Percentiles rank a stretch among this genome's conserved stretches.
Conservation (phyloP, 2,329 filamentous ascomycete species). For the Microsporum canis region DNA sequence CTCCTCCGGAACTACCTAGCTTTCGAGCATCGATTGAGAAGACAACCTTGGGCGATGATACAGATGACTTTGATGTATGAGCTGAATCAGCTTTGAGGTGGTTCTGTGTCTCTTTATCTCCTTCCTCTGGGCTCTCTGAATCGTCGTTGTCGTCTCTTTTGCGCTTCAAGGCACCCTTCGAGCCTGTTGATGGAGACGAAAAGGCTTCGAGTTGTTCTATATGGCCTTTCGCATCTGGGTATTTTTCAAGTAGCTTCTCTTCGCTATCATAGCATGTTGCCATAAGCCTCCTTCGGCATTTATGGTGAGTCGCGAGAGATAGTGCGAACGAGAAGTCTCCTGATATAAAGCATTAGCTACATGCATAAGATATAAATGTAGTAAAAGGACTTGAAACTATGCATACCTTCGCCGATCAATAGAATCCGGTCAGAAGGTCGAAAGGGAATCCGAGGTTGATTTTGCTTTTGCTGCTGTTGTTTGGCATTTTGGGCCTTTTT, state of each 20-base stretch:
- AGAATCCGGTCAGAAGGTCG: slow-evolving; percentile 32
- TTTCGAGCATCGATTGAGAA: slow-evolving; percentile 37
- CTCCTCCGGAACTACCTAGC: slow-evolving; percentile 26
- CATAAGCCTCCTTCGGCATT: slow-evolving; percentile 27
- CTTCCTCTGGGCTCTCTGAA: neutral
- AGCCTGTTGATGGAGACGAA: neutral
- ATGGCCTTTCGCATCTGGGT: slow-evolving; percentile 56
- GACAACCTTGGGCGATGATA: slow-evolving; percentile 23
- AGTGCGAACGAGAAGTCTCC: slow-evolving; percentile 40
- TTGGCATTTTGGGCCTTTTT: neutral
- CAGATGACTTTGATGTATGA: neutral
- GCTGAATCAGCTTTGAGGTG: neutral
- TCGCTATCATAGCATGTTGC: slow-evolving; percentile 38
- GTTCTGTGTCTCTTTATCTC: neutral
- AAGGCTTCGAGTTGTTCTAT: slow-evolving; percentile 34
- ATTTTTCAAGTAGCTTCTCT: slow-evolving; percentile 53
- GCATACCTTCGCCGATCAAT: slow-evolving; percentile 36
- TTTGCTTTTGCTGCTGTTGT: slow-evolving; percentile 13
- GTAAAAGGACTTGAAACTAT: neutral
- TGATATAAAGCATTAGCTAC: slow-evolving; percentile 13
- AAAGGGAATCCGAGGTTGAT: slow-evolving; percentile 31
- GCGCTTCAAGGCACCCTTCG: slow-evolving; percentile 8
- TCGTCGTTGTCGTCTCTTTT: slow-evolving; percentile 16
- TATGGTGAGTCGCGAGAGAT: slow-evolving; percentile 33
- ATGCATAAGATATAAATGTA: neutral